Evolutionary conservation across 1,139 yeast genomes (phyloP).

Genomic region (Debaryomycetaceae sp.): DNA sequence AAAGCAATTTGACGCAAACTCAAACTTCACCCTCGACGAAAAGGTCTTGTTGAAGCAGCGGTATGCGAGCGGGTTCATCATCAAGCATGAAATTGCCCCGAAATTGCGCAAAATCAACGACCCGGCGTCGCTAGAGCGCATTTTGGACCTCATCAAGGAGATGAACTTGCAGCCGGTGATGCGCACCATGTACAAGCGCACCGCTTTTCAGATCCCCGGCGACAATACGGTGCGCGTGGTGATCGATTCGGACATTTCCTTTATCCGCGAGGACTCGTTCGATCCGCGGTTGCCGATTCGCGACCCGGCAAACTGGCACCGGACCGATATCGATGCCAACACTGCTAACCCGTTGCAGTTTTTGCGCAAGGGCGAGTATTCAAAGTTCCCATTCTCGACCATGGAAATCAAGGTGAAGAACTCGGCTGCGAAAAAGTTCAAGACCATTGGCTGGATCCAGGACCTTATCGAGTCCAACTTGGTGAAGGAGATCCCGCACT

Average conservation of each 20-base stretch:
- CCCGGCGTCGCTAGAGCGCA: conserved; percentile 76
- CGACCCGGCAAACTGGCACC: conserved; percentile 90
- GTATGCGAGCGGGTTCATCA: no score
- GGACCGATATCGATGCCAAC: conserved; percentile 96
- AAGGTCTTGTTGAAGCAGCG: conserved; percentile 79
- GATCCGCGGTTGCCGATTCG: conserved; percentile 77
- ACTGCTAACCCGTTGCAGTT: conserved; percentile 91
- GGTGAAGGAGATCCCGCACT: conserved; percentile 96
- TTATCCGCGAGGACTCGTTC: conserved; percentile 95
- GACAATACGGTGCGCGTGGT: conserved; percentile 98
- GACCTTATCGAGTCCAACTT: conserved; percentile 84
- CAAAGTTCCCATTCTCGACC: conserved; percentile 94
- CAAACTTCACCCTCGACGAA: conserved; percentile 75
- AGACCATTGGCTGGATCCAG: conserved; percentile 93
- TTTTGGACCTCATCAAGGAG: conserved; percentile 52
- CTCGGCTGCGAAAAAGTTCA: conserved; percentile 28
- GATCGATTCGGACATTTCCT: conserved; percentile 85
- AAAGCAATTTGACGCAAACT: conserved; percentile 57
- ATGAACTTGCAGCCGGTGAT: conserved; percentile 85
- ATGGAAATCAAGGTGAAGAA: conserved; percentile 94
- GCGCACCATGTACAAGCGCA: conserved; percentile 93
- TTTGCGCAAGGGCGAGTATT: conserved; percentile 71
- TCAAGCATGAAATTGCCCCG: conserved; percentile 87
- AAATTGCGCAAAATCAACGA: conserved; percentile 82
- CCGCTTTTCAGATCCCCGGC: conserved; percentile 97